These are phyloP conservation scores for Cryptosporidium sp. DNA, from an alignment of 169 alveolate species.

Conservation along the genomic window DNA sequence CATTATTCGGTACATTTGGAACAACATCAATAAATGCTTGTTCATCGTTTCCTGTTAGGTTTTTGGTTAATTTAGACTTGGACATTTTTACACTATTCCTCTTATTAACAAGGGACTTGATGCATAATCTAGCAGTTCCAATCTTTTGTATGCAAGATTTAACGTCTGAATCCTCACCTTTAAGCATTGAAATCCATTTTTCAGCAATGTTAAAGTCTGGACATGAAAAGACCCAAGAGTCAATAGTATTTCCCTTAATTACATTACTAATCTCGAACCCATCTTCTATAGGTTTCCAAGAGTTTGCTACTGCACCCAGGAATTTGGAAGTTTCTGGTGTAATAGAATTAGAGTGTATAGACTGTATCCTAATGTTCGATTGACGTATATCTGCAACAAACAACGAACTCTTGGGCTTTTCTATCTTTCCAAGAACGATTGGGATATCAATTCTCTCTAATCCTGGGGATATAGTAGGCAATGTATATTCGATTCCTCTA, in stretches of 20 bases:
- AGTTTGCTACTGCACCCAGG: constrained; percentile 34
- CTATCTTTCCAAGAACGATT: constrained; percentile 43
- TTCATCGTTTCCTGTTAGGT: neutral
- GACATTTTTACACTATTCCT: constrained; percentile 7
- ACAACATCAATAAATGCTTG: constrained; percentile 19
- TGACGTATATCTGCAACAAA: constrained; percentile 71
- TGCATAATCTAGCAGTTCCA: constrained; percentile 50
- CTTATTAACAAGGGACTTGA: neutral
- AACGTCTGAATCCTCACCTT: constrained; percentile 42
- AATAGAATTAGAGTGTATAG: constrained; percentile 54
- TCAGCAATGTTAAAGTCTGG: constrained; percentile 34
- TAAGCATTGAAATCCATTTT: constrained; percentile 73
- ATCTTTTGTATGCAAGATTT: constrained; percentile 44
- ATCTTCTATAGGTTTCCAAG: constrained; percentile 38
- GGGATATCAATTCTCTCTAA: constrained; percentile 47
- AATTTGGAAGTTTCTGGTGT: constrained; percentile 49
- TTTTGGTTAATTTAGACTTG: neutral
- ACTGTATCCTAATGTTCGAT: constrained; percentile 42
- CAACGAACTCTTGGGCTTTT: constrained; percentile 50
- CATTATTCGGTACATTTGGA: constrained; percentile 26
- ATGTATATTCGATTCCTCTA: neutral
- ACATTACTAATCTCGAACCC: constrained; percentile 71
- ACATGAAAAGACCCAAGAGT: constrained; percentile 71
- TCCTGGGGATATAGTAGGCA: constrained; percentile 45
- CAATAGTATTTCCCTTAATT: constrained; percentile 31